Percentiles rank a stretch among this genome's conserved stretches.
phyloP scores from a whole-genome alignment of 306 rosid species.

The Rosa chinensis region DNA sequence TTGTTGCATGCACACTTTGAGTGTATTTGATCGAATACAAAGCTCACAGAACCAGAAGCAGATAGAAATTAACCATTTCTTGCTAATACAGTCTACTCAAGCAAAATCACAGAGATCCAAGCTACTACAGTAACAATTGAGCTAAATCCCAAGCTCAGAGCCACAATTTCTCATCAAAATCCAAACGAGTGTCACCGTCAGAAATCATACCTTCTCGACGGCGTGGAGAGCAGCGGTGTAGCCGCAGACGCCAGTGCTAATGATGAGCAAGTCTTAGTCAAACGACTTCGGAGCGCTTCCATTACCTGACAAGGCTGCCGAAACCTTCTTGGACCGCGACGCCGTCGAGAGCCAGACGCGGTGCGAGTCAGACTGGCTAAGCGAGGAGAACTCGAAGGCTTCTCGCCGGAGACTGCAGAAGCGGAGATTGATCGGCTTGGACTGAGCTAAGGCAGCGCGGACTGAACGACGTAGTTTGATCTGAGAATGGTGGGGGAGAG shows the following conservation, averaged over 20 bases:
- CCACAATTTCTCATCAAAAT: neutral
- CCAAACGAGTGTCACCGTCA: too few relatives aligned
- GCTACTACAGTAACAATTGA: neutral
- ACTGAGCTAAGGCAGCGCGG: neutral
- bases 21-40: neutral
- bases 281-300: too few relatives aligned
- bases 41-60: neutral
- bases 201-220: too few relatives aligned
- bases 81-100: neutral
- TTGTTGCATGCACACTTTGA: neutral
- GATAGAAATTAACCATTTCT: neutral
- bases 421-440: slow-evolving; percentile 54
- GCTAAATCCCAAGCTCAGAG: neutral
- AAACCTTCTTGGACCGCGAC: slow-evolving; percentile 26
- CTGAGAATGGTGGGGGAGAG: too few relatives aligned
- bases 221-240: too few relatives aligned
- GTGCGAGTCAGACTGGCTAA: slow-evolving; percentile 27
- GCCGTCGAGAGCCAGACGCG: slow-evolving; percentile 26
- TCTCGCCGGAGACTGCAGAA: slow-evolving; percentile 78
- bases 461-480: too few relatives aligned
- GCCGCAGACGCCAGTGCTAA: too few relatives aligned
- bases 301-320: too few relatives aligned
- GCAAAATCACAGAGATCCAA: neutral
- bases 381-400: slow-evolving; percentile 51
- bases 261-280: slow-evolving; percentile 29